These are phyloP conservation scores for Sungouiozyma ichnusensis DNA, from an alignment of 805 yeast genomes.

Conservation along the genomic window DNA sequence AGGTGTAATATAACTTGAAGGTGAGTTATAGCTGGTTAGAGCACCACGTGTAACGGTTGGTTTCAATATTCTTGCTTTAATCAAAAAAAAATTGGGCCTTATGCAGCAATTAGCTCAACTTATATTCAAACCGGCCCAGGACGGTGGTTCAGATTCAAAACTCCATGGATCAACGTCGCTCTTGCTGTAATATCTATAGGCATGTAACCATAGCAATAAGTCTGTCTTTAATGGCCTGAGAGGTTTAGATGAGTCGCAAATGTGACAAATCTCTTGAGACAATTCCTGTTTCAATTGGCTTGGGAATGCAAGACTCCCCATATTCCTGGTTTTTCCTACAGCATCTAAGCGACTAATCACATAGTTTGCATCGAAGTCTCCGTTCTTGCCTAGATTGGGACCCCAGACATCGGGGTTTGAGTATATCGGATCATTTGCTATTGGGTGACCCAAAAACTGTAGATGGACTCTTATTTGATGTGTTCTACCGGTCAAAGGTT, in stretches of 20 bases:
- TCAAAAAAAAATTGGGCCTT: not conserved
- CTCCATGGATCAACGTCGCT: slow-evolving; percentile 43
- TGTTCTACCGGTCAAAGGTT: slow-evolving; percentile 85
- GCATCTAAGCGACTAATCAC: slow-evolving; percentile 43
- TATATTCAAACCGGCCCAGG: slow-evolving; percentile 54
- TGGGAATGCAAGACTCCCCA: slow-evolving; percentile 59
- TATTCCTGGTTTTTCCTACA: slow-evolving; percentile 60
- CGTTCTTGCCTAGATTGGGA: slow-evolving; percentile 50
- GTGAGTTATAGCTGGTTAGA: too few species aligned
- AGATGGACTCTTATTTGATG: slow-evolving; percentile 93
- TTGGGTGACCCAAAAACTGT: slow-evolving; percentile 81
- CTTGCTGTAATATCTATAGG: slow-evolving; percentile 64
- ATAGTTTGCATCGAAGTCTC: slow-evolving; percentile 38
- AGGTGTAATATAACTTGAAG: not conserved
- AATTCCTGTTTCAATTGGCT: slow-evolving; percentile 16
- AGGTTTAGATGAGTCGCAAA: not conserved
- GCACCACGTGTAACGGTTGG: too few species aligned
- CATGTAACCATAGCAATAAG: slow-evolving; percentile 83
- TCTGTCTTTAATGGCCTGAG: slow-evolving; percentile 32
- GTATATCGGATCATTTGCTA: slow-evolving; percentile 86
- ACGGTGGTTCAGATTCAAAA: slow-evolving; percentile 66
- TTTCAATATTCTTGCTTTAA: too few species aligned
- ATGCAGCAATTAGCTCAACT: not conserved
- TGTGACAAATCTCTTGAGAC: slow-evolving; percentile 3
- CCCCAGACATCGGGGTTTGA: slow-evolving; percentile 82